Evolutionary conservation across 2,329 filamentous ascomycete genomes (phyloP).

Genomic region (Curvularia eragrostidis): DNA sequence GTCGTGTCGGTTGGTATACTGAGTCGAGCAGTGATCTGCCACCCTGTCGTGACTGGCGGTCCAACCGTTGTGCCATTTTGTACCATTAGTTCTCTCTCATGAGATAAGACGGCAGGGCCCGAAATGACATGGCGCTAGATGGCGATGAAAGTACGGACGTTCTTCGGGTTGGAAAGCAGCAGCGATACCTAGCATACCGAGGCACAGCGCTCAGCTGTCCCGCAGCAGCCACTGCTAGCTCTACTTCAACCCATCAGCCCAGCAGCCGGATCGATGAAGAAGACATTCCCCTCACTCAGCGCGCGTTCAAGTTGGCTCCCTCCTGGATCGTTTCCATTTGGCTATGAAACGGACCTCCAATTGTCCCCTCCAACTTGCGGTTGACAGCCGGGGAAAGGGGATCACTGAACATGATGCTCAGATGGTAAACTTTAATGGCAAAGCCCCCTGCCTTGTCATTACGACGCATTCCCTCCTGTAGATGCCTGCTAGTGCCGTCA

Average conservation of each 20-base stretch:
- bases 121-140: not conserved
- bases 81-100: not conserved
- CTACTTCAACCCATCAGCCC: not conserved
- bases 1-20: constrained; percentile 1
- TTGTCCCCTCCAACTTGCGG: constrained; percentile 28
- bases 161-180: not conserved
- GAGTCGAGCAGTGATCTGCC: constrained; percentile 15
- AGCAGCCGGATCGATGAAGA: constrained; percentile 23
- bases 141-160: not conserved
- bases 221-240: not conserved
- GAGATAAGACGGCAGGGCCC: not conserved
- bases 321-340: constrained; percentile 30
- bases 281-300: constrained; percentile 30
- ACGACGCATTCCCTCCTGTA: constrained; percentile 30
- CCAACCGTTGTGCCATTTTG: not conserved
- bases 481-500: constrained; percentile 18
- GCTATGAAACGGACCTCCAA: constrained; percentile 34
- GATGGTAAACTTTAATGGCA: constrained; percentile 41
- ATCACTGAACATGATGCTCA: constrained; percentile 37
- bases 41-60: not conserved
- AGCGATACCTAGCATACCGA: not conserved
- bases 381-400: constrained; percentile 36
- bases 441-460: constrained; percentile 33
- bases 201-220: not conserved
- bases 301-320: constrained; percentile 32